Evolutionary conservation across 2,329 filamentous ascomycete species (phyloP).

Genomic region (Cylindrodendrum hubeiense): DNA sequence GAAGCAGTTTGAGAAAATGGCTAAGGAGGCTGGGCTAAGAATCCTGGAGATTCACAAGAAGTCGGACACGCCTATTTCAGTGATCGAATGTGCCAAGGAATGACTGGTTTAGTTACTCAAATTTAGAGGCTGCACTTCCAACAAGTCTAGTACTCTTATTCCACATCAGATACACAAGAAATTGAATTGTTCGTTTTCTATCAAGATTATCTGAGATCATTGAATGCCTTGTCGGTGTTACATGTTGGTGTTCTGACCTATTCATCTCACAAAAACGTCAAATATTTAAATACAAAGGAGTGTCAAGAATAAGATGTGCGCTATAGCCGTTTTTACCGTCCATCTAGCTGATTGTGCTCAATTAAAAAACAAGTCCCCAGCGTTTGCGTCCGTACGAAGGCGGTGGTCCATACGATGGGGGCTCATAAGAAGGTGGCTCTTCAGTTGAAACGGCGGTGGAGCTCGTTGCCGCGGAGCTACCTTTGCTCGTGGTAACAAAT

Average conservation of each 20-base stretch:
- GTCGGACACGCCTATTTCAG: slow-evolving; percentile 20
- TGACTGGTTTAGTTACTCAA: neutral
- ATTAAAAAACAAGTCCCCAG: slow-evolving; percentile 28
- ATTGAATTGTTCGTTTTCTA: neutral
- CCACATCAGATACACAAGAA: neutral
- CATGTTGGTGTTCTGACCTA: slow-evolving; percentile 1
- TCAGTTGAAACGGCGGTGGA: slow-evolving; percentile 23
- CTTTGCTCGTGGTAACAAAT: slow-evolving; percentile 36
- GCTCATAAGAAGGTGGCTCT: slow-evolving; percentile 40
- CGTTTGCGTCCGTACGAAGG: slow-evolving; percentile 40
- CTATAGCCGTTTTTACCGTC: neutral
- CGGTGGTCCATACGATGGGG: slow-evolving; percentile 31
- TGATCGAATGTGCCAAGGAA: slow-evolving; percentile 36
- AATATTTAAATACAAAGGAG: slow-evolving; percentile 20
- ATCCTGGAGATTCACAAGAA: slow-evolving; percentile 38
- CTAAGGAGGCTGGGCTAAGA: slow-evolving; percentile 41
- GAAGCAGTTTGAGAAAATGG: slow-evolving; percentile 41
- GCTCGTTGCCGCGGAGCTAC: slow-evolving; percentile 7
- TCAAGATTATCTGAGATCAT: neutral
- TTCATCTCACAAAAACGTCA: slow-evolving; percentile 5
- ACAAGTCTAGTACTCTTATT: neutral
- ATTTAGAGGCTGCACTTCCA: neutral
- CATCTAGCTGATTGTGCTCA: neutral
- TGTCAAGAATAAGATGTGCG: slow-evolving; percentile 6
- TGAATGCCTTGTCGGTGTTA: neutral